A percentile compares a stretch with the other conserved stretches of the same genome.
phyloP scores from a whole-genome alignment of 1,284 basidiomycete species.

The Mycosarcoma maydis region DNA sequence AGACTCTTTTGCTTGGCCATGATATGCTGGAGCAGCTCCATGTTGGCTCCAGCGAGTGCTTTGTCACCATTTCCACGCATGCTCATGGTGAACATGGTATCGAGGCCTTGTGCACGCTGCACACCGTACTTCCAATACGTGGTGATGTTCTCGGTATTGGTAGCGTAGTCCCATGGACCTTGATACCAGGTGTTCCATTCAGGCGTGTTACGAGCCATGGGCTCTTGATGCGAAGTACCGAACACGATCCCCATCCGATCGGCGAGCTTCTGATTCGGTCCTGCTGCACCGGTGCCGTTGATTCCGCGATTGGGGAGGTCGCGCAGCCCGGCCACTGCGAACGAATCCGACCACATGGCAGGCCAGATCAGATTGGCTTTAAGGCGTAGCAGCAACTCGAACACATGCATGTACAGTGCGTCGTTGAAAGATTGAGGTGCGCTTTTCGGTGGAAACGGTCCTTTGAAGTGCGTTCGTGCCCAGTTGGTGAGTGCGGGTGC shows the following conservation, averaged over 20 bases:
- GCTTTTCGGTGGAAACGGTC: constrained; percentile 71
- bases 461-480: constrained; percentile 75
- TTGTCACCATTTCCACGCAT: constrained; percentile 75
- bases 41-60: constrained; percentile 24
- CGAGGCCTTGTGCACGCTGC: constrained; percentile 72
- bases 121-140: constrained; percentile 74
- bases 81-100: constrained; percentile 75
- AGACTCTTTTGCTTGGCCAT: constrained; percentile 75
- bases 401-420: constrained; percentile 73
- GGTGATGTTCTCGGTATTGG: constrained; percentile 72
- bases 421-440: constrained; percentile 72
- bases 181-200: constrained; percentile 73
- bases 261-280: constrained; percentile 74
- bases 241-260: constrained; percentile 77
- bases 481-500: constrained; percentile 73
- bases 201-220: constrained; percentile 66
- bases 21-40: constrained; percentile 66
- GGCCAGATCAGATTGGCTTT: constrained; percentile 77
- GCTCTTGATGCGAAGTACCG: constrained; percentile 70
- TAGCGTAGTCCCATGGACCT: constrained; percentile 75
- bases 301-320: constrained; percentile 14
- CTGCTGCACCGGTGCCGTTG: constrained; percentile 21
- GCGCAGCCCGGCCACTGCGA: constrained; percentile 74
- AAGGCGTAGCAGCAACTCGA: constrained; percentile 75
- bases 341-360: constrained; percentile 71